Percentiles rank a stretch among this genome's conserved stretches.
Conservation (phyloP, 352 stramenopile genomes). For the Pythium chondricola region DNA sequence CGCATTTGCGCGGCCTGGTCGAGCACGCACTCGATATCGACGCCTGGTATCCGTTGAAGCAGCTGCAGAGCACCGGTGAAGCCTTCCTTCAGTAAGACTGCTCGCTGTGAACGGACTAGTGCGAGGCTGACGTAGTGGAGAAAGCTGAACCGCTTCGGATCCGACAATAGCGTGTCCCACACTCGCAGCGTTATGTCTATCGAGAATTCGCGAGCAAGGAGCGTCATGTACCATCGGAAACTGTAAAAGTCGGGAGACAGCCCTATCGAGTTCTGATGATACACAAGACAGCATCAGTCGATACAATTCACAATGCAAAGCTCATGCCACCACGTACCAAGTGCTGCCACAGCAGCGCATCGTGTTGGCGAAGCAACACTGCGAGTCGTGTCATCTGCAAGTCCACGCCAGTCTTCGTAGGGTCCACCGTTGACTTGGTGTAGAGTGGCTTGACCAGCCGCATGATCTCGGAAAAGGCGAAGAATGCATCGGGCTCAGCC, state of each 20-base stretch:
- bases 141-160: constrained; percentile 61
- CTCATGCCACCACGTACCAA: no score
- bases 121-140: constrained; percentile 60
- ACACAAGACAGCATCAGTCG: constrained; percentile 5
- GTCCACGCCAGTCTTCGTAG: constrained; percentile 46
- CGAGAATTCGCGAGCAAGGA: constrained; percentile 52
- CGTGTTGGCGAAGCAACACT: constrained; percentile 50
- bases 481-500: constrained; percentile 49
- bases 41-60: constrained; percentile 28
- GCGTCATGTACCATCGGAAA: constrained; percentile 71
- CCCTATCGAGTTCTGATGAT: constrained; percentile 48
- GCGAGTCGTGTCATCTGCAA: constrained; percentile 48
- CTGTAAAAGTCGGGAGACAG: constrained; percentile 58
- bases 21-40: constrained; percentile 34
- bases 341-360: constrained; percentile 57
- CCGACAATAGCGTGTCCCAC: constrained; percentile 55
- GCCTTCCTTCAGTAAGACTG: constrained; percentile 25
- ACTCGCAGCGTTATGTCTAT: constrained; percentile 47
- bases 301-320: no score
- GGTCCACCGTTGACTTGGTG: constrained; percentile 27
- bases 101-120: constrained; percentile 43
- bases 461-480: constrained; percentile 46
- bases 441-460: constrained; percentile 42
- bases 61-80: constrained; percentile 38
- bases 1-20: constrained; percentile 40